Evolutionary conservation across 225 moss, liverwort and hornwort genomes (phyloP), one percentile per base, ranked within the genome.

Genomic region (Pseudoscleropodium purum): DNA sequence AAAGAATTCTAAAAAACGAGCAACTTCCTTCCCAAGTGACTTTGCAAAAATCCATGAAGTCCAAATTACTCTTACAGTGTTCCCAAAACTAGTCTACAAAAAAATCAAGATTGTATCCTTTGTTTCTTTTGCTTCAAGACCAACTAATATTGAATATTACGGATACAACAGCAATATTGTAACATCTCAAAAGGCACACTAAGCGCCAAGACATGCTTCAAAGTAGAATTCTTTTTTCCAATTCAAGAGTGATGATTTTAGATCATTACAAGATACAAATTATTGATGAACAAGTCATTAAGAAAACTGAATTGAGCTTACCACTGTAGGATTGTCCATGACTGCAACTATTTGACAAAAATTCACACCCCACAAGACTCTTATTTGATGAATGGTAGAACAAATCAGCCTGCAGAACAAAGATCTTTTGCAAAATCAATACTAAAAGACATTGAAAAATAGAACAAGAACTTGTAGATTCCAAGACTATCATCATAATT

Each of bases 331-430:
- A 78, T 68, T 89, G 90, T 74, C 83, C 77, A 73, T 82, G 92
- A 60, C 91, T 91, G 90, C 90, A 90, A 91, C 91, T 93, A 62
- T 81, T 88, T 70, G 93, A 92, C 60, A 93, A 93, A 64, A 82
- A 91, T 81, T 91, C 91, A 89, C 92, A 90, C 89, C 88, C 69
- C 74, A 82, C 91, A 91, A 92, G 86, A 68, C 81, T 91, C 88
- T 72, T 90, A 88, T 73, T 90, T 75, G 89, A 91, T 74, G 84
- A 89, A 78, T 93, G 90, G 81, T 93, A 90, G 56, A 92, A 86
- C 60, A 91, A 93, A 72, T 91, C 93, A 61, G 90, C 92, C 96
- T 96, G 95, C 63, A 79, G 54, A 86, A 84, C 52, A 37, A 87
- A 51, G 54, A 82, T 76, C 57, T 19, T 29, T 87, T 33, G 56